Base-by-base conservation (phyloP, 2,329 filamentous ascomycete genomes). In the Penicillium thymicola region DNA sequence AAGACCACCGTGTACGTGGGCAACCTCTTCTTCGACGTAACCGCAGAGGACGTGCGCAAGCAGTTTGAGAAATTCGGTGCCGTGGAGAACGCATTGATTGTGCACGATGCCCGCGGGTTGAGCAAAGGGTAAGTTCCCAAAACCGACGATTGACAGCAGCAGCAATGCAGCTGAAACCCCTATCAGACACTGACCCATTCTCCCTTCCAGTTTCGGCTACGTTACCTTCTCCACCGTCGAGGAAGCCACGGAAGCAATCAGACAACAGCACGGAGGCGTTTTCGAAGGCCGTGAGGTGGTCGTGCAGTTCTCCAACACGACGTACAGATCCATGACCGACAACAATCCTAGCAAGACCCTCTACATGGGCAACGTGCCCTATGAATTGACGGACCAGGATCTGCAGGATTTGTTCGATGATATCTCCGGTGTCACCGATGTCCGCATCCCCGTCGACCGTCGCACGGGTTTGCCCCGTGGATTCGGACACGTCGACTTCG, bases 301-400 rank as follows among this genome's bases (percentile, higher is more conserved):
- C 27, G 83, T 88, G 49, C 84, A 88, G 67, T 88, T 79, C 69
- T 82, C 85, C 60, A 64, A 63, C 42, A 58, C 51, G 16, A 28
- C 13, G 2, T 41, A 52, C 53, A 68, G 66, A 27, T 28, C 38
- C 38, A 4, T 18, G 47, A 68, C 60, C 50, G 60, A 59, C 2
- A 8, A 1, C 51, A 51, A 60, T 40, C 85, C 86, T 3, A 82
- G 82, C 50, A 84, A 81, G 68, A 89, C 87, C 1, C 77, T 96
- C 34, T 96, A 89, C 78, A 84, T 96, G 65, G 90, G 91, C 64
- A 94, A 94, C 78, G 85, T 96, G 75, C 86, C 89, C 11, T 94
- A 89, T 70, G 89, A 95, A 76, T 88, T 92, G 78, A 89, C 88
- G 9, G 91, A 96, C 69, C 83, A 84, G 52, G 91, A 96, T 67